Evolutionary conservation across 208 protist genomes (phyloP).

Genomic region (Angomonas ambiguus): DNA sequence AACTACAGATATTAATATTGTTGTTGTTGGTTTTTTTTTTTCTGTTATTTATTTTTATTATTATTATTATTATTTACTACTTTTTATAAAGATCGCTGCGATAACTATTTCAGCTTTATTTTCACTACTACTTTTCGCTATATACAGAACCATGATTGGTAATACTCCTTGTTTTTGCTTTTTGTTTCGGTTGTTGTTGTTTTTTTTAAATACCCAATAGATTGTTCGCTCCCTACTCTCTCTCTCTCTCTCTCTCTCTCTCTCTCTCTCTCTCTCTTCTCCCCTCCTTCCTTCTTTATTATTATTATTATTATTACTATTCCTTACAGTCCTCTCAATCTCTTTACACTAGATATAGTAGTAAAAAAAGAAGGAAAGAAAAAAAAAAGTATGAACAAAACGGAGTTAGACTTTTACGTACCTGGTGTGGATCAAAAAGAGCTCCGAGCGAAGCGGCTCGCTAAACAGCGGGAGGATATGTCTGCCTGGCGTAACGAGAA

Average conservation of each 20-base stretch:
- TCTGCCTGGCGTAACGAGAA: conserved; percentile 39
- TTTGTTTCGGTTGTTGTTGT: conserved; percentile 9
- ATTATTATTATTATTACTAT: too few species aligned
- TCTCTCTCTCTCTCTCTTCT: conserved; percentile 11
- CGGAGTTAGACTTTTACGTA: conserved; percentile 39
- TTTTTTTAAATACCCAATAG: conserved; percentile 18
- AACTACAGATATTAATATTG: too few species aligned
- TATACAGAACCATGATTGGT: too few species aligned
- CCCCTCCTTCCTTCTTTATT: not conserved
- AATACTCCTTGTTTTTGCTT: too few species aligned
- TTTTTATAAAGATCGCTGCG: too few species aligned
- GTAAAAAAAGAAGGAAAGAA: conserved; percentile 9
- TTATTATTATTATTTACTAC: too few species aligned
- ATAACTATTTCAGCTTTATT: too few species aligned
- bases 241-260: too few species aligned
- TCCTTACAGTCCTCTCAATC: too few species aligned
- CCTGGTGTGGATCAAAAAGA: conserved; percentile 23
- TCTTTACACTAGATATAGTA: not conserved
- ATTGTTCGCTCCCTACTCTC: too few species aligned
- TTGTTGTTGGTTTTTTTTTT: not conserved
- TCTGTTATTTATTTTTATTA: too few species aligned
- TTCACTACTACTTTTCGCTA: too few species aligned
- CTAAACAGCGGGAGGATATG: conserved; percentile 37
- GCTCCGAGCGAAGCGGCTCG: conserved; percentile 19
- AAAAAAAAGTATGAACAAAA: conserved; percentile 16